Base-by-base conservation (phyloP, 2,329 filamentous ascomycete species). In the Colletotrichum sp. region DNA sequence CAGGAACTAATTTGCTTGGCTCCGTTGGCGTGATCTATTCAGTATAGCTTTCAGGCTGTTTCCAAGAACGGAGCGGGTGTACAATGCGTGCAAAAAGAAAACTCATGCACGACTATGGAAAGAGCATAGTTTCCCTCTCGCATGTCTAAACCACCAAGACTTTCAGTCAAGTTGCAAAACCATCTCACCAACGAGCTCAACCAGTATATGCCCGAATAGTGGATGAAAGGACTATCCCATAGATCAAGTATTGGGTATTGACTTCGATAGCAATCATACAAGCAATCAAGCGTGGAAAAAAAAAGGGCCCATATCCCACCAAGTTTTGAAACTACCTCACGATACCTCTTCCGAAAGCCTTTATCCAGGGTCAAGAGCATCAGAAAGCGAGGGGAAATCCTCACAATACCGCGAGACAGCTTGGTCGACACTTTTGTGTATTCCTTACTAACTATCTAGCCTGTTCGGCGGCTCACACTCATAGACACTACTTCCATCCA, bases 401-500 rank as follows among this genome's bases (percentile, higher is more conserved):
- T 64, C 6, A 69, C n/a, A 21, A 30, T 21, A 36, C 28, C 34
- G 13, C 7, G 30, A 26, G 14, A n/a, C 26, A 18, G 24, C 7
- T 24, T n/a, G 14, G 18, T 69, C 63, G 28, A 52, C n/a, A 73
- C 13, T 73, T 69, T 59, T 75, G 58, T 75, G 70, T 64, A 75
- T 69, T 75, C 36, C 18, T 56, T 32, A 24, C 43, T n/a, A 69
- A 28, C 56, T 68, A 36, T 36, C 56, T 63, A 43, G 18, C 28
- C 28, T 36, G n/a, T 34, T n/a, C 21, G 24, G 55, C 34, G 62
- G 36, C 36, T 32, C 56, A 64, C 58, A 58, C 32, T 56, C 66
- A 30, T 21, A 26, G 58, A 55, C 52, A 66, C 62, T 13, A 9
- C 55, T 67, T 66, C 67, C 61, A 24, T 66, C 69, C 68, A 52